Conservation (phyloP, 1,284 basidiomycete genomes). For the Ceratorhiza oryzae-sativae region DNA sequence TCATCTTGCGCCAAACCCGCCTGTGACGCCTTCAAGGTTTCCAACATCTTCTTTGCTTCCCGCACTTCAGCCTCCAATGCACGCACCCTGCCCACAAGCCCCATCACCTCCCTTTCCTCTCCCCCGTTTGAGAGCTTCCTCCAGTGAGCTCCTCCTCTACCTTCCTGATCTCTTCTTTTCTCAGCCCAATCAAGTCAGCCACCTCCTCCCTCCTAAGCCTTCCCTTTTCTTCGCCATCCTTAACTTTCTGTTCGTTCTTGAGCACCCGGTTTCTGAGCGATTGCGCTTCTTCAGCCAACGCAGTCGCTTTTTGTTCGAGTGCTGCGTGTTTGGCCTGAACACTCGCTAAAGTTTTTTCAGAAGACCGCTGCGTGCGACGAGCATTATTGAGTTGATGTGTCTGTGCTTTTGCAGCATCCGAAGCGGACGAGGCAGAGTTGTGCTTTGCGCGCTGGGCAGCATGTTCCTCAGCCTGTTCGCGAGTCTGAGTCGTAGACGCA, state of each 20-base stretch:
- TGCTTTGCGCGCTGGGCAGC: constrained; percentile 80
- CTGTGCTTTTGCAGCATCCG: constrained; percentile 86
- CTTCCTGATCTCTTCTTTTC: constrained; percentile 67
- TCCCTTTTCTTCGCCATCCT: constrained; percentile 50
- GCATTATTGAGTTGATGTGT: constrained; percentile 52
- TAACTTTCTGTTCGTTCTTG: constrained; percentile 63
- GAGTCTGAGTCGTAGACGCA: constrained; percentile 66
- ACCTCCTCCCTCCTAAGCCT: constrained; percentile 50
- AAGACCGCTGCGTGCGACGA: constrained; percentile 20
- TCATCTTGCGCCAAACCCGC: constrained; percentile 55
- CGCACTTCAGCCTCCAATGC: constrained; percentile 58
- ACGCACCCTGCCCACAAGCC: constrained; percentile 57
- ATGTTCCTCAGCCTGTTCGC: constrained; percentile 82
- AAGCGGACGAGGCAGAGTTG: constrained; percentile 78
- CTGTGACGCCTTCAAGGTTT: constrained; percentile 57
- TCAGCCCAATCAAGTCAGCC: constrained; percentile 62
- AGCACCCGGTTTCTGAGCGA: constrained; percentile 62
- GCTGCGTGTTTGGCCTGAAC: constrained; percentile 73
- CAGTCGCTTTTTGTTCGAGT: constrained; percentile 69
- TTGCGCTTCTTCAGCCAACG: constrained; percentile 67
- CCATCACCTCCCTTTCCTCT: constrained; percentile 30
- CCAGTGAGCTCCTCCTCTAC: constrained; percentile 72
- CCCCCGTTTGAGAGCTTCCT: not conserved
- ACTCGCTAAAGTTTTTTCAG: constrained; percentile 65
- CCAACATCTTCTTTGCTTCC: constrained; percentile 58